Percentiles rank a stretch among this genome's conserved stretches.
Conservation (phyloP, 1,284 basidiomycete genomes). For the Inonotus obliquus region DNA sequence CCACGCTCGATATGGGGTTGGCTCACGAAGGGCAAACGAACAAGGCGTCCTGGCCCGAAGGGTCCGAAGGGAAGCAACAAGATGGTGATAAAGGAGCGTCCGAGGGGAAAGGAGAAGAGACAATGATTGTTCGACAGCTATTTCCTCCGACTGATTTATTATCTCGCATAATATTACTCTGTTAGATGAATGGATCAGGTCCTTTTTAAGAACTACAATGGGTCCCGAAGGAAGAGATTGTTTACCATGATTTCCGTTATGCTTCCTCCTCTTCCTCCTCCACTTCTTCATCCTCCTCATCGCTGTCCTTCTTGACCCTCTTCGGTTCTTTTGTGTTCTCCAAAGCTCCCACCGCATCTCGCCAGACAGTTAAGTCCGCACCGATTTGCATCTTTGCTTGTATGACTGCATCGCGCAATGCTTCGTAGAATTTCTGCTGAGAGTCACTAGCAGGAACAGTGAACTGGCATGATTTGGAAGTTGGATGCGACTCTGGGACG, state of each 20-base stretch:
- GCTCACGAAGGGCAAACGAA: slow-evolving; percentile 88
- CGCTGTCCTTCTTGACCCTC: slow-evolving; percentile 32
- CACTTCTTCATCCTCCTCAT: slow-evolving; percentile 33
- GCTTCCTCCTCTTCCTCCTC: slow-evolving; percentile 30
- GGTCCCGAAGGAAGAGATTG: not conserved
- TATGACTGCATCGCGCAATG: slow-evolving; percentile 44
- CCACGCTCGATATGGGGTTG: slow-evolving; percentile 90
- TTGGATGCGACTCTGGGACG: slow-evolving; percentile 25
- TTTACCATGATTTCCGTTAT: slow-evolving; percentile 24
- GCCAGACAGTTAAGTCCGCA: slow-evolving; percentile 62
- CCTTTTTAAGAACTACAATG: not conserved
- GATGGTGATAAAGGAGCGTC: slow-evolving; percentile 87
- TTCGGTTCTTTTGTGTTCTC: slow-evolving; percentile 45
- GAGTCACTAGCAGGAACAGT: slow-evolving; percentile 26
- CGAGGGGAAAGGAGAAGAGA: slow-evolving; percentile 75
- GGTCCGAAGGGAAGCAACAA: slow-evolving; percentile 90
- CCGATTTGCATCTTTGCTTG: slow-evolving; percentile 50
- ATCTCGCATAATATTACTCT: not conserved
- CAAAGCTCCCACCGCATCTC: slow-evolving; percentile 57
- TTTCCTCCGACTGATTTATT: not conserved
- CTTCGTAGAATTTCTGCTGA: slow-evolving; percentile 44
- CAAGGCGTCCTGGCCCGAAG: slow-evolving; percentile 84
- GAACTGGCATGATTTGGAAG: slow-evolving; percentile 35
- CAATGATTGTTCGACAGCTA: not conserved
- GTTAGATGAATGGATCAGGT: not conserved